These are phyloP conservation scores for Dothiorella sarmentorum DNA, from an alignment of 2,329 filamentous ascomycete species.

Conservation along the genomic window DNA sequence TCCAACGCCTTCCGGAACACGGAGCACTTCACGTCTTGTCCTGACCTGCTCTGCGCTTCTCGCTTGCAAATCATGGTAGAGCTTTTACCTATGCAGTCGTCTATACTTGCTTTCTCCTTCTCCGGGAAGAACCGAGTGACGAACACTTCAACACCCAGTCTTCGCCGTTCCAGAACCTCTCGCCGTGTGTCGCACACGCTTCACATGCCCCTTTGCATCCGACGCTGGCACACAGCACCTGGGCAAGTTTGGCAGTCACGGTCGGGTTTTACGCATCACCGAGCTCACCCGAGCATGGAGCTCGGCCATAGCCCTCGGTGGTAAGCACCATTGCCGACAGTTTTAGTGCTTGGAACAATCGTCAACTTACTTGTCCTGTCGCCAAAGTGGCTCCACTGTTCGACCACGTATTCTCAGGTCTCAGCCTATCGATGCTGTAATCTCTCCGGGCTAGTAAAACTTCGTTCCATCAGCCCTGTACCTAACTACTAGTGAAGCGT, in stretches of 20 bases:
- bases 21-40: constrained; percentile 10
- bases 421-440: not conserved
- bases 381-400: not conserved
- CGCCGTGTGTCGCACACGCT: not conserved
- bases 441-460: too few species aligned
- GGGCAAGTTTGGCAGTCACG: not conserved
- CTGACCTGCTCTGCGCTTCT: not conserved
- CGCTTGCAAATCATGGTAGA: not conserved
- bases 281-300: not conserved
- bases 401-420: not conserved
- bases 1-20: constrained; percentile 5
- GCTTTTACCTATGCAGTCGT: not conserved
- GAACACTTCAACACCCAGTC: not conserved
- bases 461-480: not conserved
- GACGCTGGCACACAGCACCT: not conserved
- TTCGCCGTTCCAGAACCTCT: not conserved
- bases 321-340: not conserved
- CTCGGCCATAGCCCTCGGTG: not conserved
- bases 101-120: not conserved
- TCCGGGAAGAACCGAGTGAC: not conserved
- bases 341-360: not conserved
- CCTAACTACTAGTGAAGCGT: not conserved
- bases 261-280: not conserved
- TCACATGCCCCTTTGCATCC: not conserved
- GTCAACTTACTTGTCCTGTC: not conserved